Percentiles rank a stretch among this genome's conserved stretches.
Conservation (phyloP, 164 flowering plant species). For the Paratinospora sagittata region DNA sequence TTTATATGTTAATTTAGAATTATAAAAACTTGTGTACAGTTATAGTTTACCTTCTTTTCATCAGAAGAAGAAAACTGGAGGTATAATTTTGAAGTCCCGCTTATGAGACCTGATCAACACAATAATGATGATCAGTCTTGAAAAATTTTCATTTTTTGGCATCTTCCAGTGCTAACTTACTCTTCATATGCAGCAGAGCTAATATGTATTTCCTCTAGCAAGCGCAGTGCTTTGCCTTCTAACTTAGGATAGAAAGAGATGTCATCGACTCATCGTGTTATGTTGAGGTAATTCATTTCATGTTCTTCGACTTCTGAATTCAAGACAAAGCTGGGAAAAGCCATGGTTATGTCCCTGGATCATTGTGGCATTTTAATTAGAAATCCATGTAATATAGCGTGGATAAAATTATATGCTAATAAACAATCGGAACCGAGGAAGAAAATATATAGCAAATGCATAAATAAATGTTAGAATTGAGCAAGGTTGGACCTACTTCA, state of each 20-base stretch:
- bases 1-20: too few relatives aligned
- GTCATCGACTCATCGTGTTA: too few relatives aligned
- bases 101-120: background rate
- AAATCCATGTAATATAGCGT: background rate
- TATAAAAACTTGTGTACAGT: constrained; percentile 2
- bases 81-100: background rate
- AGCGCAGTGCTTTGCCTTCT: background rate
- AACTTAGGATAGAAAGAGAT: background rate
- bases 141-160: background rate
- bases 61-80: background rate
- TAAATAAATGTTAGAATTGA: background rate
- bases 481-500: constrained; percentile 33
- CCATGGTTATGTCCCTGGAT: constrained; percentile 69
- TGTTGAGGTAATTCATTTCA: constrained; percentile 13
- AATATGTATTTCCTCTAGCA: background rate
- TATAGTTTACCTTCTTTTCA: background rate
- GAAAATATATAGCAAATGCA: background rate
- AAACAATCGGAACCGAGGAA: background rate
- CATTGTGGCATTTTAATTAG: background rate
- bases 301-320: constrained; percentile 62
- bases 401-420: background rate
- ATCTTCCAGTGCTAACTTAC: background rate
- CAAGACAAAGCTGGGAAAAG: constrained; percentile 85
- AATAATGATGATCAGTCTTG: background rate
- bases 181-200: background rate